These are phyloP conservation scores for Centrapalus pauciflorus DNA, from an alignment of 129 eudicot species.

Conservation along the genomic window DNA sequence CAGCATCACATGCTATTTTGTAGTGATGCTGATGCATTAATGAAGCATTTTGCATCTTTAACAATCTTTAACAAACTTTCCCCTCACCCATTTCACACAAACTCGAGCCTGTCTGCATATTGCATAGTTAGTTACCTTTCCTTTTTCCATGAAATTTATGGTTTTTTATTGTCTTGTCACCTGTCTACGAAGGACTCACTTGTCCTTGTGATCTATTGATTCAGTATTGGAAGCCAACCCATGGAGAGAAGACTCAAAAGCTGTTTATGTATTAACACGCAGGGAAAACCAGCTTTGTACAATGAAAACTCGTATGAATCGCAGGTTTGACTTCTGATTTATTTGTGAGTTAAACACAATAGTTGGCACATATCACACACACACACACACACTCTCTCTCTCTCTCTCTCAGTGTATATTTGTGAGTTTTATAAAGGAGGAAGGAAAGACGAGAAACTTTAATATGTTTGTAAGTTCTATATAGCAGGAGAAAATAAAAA, in stretches of 20 bases:
- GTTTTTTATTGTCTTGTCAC: neutral
- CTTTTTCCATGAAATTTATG: neutral
- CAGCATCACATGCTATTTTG: too few relatives aligned
- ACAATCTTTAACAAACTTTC: too few relatives aligned
- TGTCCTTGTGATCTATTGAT: neutral
- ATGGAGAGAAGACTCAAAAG: constrained; percentile 87
- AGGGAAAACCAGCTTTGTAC: constrained; percentile 94
- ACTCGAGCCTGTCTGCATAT: neutral
- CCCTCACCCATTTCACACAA: neutral
- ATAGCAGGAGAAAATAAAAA: neutral
- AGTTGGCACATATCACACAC: neutral
- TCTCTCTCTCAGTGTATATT: neutral
- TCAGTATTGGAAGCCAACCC: constrained; percentile 92
- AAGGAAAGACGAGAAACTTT: neutral
- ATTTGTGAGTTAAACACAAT: neutral
- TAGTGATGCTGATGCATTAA: too few relatives aligned
- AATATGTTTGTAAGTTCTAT: neutral
- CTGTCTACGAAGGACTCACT: constrained; percentile 7
- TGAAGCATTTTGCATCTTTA: too few relatives aligned
- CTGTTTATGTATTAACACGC: constrained; percentile 92
- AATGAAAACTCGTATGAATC: constrained; percentile 90
- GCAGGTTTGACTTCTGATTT: constrained; percentile 53
- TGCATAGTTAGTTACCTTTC: neutral
- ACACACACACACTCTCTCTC: too few relatives aligned
- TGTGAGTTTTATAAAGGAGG: neutral